Evolutionary conservation across 1,284 basidiomycete species (phyloP), one percentile per base, ranked within the genome.

Genomic region (Papiliotrema terrestris): DNA sequence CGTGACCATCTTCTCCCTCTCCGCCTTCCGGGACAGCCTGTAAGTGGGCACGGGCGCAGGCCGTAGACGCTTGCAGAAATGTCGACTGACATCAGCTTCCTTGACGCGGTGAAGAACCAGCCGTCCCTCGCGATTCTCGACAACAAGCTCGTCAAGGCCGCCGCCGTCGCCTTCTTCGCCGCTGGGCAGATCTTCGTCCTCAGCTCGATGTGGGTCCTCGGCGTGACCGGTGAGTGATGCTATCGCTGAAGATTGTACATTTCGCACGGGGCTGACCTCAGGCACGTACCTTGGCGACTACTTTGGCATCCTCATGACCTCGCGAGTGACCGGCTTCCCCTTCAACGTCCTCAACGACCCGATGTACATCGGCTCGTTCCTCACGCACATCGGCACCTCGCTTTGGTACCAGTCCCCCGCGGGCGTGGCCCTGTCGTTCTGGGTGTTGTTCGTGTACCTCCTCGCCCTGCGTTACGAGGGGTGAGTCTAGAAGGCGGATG

Each of bases 281-380:
- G 78, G 78, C 95, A 95, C 65, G 86, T 89, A 79, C 96, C 78
- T 97, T 45, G 93, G 95, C 5, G 95, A 98, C 78, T 98, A 98
- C 79, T 98, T 97, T 77, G 95, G 95, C n/a, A 98, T 98, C 66
- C 80, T 98, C 52, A 96, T 97, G 92, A 86, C 92, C 71, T 82
- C 88, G 63, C 76, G 80, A 61, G 78, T 82, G 51, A 81, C 80
- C 5, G 86, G 89, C 20, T 98, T 98, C 80, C 95, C 95, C 0
- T 98, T 98, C 83, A 96, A 95, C 29, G 29, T 32, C 29, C 29
- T 32, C 11, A 90, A 91, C 69, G 88, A 91, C 8, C 92, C 92
- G 48, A 90, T 87, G 70, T 98, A 98, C 95, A 98, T 98, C 1
- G 95, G 95, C 77, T 97, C 87, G 43, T 84, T 82, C 56, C 95